Conservation (phyloP, 257 asterid genomes). For the Solanum habrochaites region DNA sequence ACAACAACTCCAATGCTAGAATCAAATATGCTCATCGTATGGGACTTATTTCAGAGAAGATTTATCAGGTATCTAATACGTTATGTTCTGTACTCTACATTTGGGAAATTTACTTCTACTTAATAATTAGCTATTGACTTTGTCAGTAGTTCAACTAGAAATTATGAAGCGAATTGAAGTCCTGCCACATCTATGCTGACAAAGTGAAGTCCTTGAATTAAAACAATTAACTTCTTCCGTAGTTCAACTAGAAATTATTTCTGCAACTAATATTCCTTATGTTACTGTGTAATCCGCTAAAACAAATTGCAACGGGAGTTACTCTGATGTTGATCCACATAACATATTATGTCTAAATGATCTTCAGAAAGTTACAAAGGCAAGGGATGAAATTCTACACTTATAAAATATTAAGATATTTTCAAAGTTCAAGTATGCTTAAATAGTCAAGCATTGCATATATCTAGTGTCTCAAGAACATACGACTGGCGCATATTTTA, state of each 20-base stretch:
- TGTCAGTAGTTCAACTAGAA: not conserved
- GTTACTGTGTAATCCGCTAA: not conserved
- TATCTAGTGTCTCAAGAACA: not conserved
- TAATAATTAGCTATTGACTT: not conserved
- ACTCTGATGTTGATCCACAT: not conserved
- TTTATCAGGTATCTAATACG: constrained; percentile 3
- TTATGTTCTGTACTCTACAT: not conserved
- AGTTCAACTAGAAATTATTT: too few species aligned
- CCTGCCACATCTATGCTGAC: not conserved
- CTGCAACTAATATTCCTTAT: too few species aligned
- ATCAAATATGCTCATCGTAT: constrained; percentile 1
- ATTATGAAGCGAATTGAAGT: not conserved
- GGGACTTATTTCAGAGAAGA: constrained; percentile 1
- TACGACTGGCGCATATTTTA: not conserved
- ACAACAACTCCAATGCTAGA: not conserved
- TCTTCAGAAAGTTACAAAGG: not conserved
- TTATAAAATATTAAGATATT: not conserved
- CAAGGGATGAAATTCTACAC: too few species aligned
- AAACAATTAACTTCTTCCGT: too few species aligned
- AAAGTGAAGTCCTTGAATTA: too few species aligned
- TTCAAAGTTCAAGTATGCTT: not conserved
- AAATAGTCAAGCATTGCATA: too few species aligned
- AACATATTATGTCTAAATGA: not conserved
- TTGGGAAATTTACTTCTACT: not conserved
- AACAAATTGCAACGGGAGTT: not conserved